phyloP scores from a whole-genome alignment of 768 basidiomycete species.

The Tulasnella sp. region DNA sequence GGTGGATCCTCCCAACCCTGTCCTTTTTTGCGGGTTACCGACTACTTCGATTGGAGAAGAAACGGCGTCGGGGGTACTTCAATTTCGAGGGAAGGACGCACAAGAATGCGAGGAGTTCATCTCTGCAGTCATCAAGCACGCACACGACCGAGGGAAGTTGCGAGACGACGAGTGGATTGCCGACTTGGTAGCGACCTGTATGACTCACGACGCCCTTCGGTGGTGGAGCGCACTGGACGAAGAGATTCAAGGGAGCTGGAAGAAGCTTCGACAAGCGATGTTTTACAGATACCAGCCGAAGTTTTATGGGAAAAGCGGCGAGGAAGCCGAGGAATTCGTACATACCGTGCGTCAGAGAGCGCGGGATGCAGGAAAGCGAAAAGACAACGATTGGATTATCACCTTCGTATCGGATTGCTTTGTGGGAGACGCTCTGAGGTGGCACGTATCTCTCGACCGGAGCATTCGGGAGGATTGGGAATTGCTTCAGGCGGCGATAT shows the following conservation, averaged over 20 bases:
- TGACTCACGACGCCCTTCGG: not conserved
- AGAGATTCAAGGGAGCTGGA: not conserved
- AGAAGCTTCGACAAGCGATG: not conserved
- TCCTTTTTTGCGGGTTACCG: too few species aligned
- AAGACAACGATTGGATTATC: slow-evolving; percentile 17
- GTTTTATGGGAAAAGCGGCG: slow-evolving; percentile 1
- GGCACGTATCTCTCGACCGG: not conserved
- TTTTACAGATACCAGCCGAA: not conserved
- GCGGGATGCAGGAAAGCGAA: slow-evolving; percentile 16
- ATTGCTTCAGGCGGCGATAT: not conserved
- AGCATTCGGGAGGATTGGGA: not conserved
- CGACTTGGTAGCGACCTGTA: not conserved
- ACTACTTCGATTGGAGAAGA: too few species aligned
- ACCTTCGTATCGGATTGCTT: not conserved
- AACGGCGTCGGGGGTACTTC: too few species aligned
- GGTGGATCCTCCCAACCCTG: too few species aligned
- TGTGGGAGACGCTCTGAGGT: not conserved
- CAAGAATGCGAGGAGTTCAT: slow-evolving; percentile 3
- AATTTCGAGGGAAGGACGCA: not conserved
- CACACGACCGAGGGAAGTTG: slow-evolving; percentile 24
- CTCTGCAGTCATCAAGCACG: not conserved
- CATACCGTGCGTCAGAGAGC: slow-evolving; percentile 1
- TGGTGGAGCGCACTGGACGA: slow-evolving; percentile 5
- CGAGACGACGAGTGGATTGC: slow-evolving; percentile 5
- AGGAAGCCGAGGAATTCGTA: slow-evolving; percentile 11